A percentile compares a stretch with the other conserved stretches of the same genome.
Conservation (phyloP, 2,329 filamentous ascomycete species). For the Bipolaris cookei region DNA sequence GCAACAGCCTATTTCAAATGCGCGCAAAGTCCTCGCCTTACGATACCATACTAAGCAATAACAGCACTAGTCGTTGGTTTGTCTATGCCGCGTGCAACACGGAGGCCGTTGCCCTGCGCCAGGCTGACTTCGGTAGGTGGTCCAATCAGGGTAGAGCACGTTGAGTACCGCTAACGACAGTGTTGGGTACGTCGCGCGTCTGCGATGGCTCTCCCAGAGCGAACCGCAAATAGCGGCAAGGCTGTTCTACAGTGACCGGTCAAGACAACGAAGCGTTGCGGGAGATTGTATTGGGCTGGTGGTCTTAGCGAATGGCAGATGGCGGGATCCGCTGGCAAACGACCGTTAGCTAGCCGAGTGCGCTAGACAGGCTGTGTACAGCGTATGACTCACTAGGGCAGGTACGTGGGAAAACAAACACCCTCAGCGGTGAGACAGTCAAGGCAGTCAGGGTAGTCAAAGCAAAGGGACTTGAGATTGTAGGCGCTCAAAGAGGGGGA, state of each 20-base stretch:
- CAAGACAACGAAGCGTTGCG: not conserved
- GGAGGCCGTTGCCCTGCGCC: not conserved
- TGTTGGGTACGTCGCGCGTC: not conserved
- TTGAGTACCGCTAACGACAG: not conserved
- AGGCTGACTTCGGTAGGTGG: not conserved
- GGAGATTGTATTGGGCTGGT: not conserved
- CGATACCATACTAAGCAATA: not conserved
- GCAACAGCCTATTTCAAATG: not conserved
- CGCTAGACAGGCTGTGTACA: not conserved
- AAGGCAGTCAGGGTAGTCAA: not conserved
- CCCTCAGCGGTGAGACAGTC: not conserved
- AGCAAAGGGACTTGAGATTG: not conserved
- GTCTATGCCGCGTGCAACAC: not conserved
- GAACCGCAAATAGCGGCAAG: not conserved
- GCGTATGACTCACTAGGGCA: not conserved
- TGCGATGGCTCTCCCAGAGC: not conserved
- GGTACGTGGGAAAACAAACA: not conserved
- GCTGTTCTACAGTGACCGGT: not conserved
- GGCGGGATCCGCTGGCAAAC: not conserved
- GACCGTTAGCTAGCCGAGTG: not conserved
- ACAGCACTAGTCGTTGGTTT: not conserved
- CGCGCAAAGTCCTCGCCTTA: not conserved
- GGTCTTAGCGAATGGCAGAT: not conserved
- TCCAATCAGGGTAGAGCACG: conserved; percentile 2
- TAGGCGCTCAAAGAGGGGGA: not conserved